A percentile compares a stretch with the other conserved stretches of the same genome.
phyloP scores from a whole-genome alignment of 805 yeast species.

The Ogataea trehalophila region DNA sequence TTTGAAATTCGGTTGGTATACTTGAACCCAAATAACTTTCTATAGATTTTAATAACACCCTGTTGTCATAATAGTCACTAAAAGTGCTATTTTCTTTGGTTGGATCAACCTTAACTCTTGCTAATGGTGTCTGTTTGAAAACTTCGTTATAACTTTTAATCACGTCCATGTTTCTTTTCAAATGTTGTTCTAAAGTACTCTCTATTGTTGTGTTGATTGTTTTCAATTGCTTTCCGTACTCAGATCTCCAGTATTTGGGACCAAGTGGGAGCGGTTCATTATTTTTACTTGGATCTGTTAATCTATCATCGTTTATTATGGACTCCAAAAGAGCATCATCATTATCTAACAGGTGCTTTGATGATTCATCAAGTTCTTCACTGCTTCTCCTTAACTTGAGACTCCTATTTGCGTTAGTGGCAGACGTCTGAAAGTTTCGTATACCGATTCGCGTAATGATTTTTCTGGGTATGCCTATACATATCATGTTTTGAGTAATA shows the following conservation, averaged over 20 bases:
- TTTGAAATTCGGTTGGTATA: conserved; percentile 28
- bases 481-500: neutral
- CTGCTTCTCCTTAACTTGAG: neutral
- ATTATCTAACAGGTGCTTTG: neutral
- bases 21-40: conserved; percentile 10
- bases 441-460: neutral
- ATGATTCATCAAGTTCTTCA: neutral
- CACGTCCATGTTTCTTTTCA: conserved; percentile 18
- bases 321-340: neutral
- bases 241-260: conserved; percentile 18
- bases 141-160: conserved; percentile 23
- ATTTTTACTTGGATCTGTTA: conserved; percentile 7
- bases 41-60: conserved; percentile 12
- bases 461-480: neutral
- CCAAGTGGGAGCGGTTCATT: conserved; percentile 3
- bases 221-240: conserved; percentile 15
- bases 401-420: neutral
- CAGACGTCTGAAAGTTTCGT: neutral
- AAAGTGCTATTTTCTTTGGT: conserved; percentile 13
- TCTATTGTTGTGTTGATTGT: conserved; percentile 17
- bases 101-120: conserved; percentile 20
- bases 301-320: conserved; percentile 11
- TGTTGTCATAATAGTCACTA: conserved; percentile 16
- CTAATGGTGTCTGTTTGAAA: conserved; percentile 13
- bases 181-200: conserved; percentile 16